Conservation (phyloP, 805 yeast species). For the Candida ficus region DNA sequence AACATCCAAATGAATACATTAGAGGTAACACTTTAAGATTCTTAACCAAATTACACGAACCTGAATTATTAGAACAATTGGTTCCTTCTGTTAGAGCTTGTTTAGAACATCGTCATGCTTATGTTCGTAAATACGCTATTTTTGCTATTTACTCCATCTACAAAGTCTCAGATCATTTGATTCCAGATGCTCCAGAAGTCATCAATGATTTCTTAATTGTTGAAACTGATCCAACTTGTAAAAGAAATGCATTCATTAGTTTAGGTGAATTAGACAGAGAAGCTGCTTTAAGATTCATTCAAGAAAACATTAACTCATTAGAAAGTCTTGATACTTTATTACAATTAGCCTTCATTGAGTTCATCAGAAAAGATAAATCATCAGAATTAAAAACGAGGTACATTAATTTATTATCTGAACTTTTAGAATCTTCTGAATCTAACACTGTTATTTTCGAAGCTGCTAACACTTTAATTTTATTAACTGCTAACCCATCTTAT, state of each 20-base stretch:
- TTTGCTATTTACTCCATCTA: conserved; percentile 83
- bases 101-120: conserved; percentile 94
- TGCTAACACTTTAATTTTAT: conserved; percentile 66
- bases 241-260: conserved; percentile 91
- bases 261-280: conserved; percentile 79
- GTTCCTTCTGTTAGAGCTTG: conserved; percentile 90
- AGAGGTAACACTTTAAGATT: conserved; percentile 94
- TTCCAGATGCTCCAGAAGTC: conserved; percentile 94
- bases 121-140: conserved; percentile 95
- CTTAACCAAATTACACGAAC: conserved; percentile 83
- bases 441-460: conserved; percentile 86
- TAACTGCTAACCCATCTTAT: conserved; percentile 60
- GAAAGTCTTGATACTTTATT: conserved; percentile 72
- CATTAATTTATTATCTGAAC: conserved; percentile 62
- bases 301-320: conserved; percentile 56
- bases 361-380: conserved; percentile 73
- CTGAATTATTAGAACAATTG: conserved; percentile 90
- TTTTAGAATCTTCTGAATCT: conserved; percentile 57
- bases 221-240: conserved; percentile 91
- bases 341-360: conserved; percentile 87
- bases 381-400: conserved; percentile 68
- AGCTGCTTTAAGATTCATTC: conserved; percentile 77
- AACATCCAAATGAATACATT: conserved; percentile 96
- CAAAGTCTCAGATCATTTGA: conserved; percentile 76
- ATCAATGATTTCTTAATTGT: conserved; percentile 64